Evolutionary conservation across 305 asterid species (phyloP).

Genomic region (Fraxinus sp.): DNA sequence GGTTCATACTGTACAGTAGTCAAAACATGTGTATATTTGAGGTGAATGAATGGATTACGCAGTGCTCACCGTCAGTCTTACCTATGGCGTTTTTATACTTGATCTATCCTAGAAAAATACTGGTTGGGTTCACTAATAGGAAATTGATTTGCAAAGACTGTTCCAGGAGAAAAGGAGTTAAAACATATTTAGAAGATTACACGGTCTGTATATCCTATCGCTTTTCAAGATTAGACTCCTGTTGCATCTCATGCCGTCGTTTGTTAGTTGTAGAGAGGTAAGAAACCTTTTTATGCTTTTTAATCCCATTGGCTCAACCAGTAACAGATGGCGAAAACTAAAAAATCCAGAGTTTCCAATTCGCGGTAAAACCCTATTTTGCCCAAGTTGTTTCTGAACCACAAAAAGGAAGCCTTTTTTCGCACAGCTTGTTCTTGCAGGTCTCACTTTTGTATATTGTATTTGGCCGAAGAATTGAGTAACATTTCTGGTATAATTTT

Average conservation of each 20-base stretch:
- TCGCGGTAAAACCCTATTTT: background rate
- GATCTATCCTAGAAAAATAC: background rate
- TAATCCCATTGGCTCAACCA: background rate
- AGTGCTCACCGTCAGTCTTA: background rate
- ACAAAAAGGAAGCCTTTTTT: background rate
- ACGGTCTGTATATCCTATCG: background rate
- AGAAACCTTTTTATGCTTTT: background rate
- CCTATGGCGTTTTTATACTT: background rate
- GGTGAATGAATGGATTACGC: background rate
- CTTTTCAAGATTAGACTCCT: background rate
- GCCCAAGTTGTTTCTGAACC: background rate
- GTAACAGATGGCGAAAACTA: background rate
- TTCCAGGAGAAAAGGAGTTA: background rate
- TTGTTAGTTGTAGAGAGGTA: background rate
- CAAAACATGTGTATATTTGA: background rate
- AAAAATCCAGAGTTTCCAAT: background rate
- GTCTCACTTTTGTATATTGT: background rate
- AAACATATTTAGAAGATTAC: background rate
- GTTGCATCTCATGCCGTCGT: background rate
- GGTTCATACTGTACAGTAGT: background rate
- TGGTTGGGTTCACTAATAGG: background rate
- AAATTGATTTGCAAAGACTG: background rate
- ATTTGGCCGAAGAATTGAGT: background rate
- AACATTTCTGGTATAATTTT: background rate
- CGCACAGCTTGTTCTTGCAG: background rate